Conservation (phyloP, 768 basidiomycete genomes). For the Boletales sp. region DNA sequence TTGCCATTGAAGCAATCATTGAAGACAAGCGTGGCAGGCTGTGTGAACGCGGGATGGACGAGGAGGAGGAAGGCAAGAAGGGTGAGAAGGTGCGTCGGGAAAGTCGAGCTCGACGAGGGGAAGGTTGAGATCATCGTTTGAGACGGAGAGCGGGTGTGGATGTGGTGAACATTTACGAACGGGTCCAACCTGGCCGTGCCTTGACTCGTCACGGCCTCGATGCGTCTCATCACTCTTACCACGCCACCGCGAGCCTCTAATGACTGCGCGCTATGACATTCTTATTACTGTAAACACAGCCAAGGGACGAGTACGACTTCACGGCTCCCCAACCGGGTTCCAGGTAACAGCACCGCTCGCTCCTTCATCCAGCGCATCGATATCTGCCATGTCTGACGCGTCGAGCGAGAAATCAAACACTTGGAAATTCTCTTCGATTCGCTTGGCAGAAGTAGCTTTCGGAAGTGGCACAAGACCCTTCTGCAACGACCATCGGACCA, state of each 20-base stretch:
- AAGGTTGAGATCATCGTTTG: conserved; percentile 21
- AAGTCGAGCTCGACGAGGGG: conserved; percentile 6
- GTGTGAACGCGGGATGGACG: conserved; percentile 35
- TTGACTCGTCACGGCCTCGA: not conserved
- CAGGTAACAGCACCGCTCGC: conserved; percentile 70
- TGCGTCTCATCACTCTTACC: conserved; percentile 19
- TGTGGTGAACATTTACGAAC: conserved; percentile 20
- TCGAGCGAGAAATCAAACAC: conserved; percentile 72
- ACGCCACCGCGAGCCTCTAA: conserved; percentile 14
- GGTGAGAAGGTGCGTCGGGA: conserved; percentile 1
- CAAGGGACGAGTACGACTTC: no score
- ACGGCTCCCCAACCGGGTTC: conserved; percentile 64
- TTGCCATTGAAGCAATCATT: conserved; percentile 66
- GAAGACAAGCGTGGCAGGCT: conserved; percentile 61
- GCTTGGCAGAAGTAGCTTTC: conserved; percentile 62
- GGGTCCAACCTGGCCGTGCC: not conserved
- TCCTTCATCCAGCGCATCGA: conserved; percentile 70
- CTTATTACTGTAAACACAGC: no score
- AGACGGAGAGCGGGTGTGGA: conserved; percentile 13
- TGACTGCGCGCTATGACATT: no score
- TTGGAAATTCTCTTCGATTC: conserved; percentile 70
- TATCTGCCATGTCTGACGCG: conserved; percentile 54
- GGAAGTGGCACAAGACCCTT: conserved; percentile 64
- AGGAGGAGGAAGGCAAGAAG: conserved; percentile 15
- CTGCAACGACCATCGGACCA: conserved; percentile 54